These are phyloP conservation scores for Hymenoscyphus albidus DNA, from an alignment of 2,329 filamentous ascomycete genomes.

Conservation along the genomic window DNA sequence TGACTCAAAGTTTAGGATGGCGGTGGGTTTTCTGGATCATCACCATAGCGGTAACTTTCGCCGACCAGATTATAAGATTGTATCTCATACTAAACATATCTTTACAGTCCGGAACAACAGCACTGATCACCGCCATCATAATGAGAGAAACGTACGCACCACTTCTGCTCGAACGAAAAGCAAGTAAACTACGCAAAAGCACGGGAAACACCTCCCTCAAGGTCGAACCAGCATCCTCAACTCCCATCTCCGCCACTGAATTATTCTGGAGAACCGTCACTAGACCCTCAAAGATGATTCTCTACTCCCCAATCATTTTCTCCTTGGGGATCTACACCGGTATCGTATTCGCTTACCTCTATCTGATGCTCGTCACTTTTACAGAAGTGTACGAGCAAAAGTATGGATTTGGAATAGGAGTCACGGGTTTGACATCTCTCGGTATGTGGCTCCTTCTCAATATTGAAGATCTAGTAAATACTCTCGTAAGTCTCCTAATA, in stretches of 20 bases:
- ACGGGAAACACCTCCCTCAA: constrained; percentile 43
- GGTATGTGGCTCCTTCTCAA: constrained; percentile 30
- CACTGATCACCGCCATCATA: constrained; percentile 4
- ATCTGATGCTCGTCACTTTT: constrained; percentile 49
- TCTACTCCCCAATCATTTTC: constrained; percentile 34
- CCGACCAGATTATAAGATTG: not conserved
- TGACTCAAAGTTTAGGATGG: constrained; percentile 46
- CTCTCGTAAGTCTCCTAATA: too few relatives aligned
- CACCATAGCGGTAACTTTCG: constrained; percentile 34
- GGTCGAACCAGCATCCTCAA: not conserved
- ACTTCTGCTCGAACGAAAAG: constrained; percentile 42
- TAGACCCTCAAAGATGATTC: constrained; percentile 42
- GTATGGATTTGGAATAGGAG: constrained; percentile 39
- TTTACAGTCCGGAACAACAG: not conserved
- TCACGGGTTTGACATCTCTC: constrained; percentile 41
- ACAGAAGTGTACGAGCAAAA: constrained; percentile 43
- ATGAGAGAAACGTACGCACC: constrained; percentile 45
- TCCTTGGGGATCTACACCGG: constrained; percentile 46
- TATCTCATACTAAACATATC: not conserved
- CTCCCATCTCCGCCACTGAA: not conserved
- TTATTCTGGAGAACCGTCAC: not conserved
- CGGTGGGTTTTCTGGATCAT: constrained; percentile 50
- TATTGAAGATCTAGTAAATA: too few relatives aligned
- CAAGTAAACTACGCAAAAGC: constrained; percentile 40
- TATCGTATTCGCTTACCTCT: constrained; percentile 48